A percentile compares a stretch with the other conserved stretches of the same genome.
Conservation (phyloP, 192 early-diverging fungal species). For the Coemansia sp. region DNA sequence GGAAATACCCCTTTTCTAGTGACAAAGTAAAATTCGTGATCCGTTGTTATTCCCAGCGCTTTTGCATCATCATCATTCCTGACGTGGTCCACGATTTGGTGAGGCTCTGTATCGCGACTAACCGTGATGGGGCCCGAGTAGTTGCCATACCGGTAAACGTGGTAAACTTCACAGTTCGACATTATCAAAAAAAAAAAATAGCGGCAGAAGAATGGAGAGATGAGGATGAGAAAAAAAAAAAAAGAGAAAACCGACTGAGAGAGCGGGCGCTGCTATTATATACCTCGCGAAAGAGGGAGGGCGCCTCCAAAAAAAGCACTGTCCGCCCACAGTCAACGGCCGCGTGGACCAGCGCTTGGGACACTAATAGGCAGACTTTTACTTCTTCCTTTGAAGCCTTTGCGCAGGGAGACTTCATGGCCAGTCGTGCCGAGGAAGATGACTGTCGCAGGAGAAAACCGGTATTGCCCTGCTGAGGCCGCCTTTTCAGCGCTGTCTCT, state of each 20-base stretch:
- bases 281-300: neutral
- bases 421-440: neutral
- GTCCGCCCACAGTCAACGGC: neutral
- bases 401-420: neutral
- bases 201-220: neutral
- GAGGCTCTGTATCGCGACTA: neutral
- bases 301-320: neutral
- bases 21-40: neutral
- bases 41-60: neutral
- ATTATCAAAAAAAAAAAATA: neutral
- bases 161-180: neutral
- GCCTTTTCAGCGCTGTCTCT: neutral
- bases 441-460: too few relatives aligned
- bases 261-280: neutral
- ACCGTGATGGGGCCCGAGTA: neutral
- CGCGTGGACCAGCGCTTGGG: neutral
- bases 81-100: neutral
- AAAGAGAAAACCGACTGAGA: neutral
- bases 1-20: neutral
- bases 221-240: neutral
- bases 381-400: neutral
- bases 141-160: neutral
- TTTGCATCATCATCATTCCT: neutral
- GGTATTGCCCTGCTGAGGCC: neutral
- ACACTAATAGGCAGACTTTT: neutral